Evolutionary conservation across 345 rosid genomes (phyloP).

Genomic region (Gossypium ekmanianum): DNA sequence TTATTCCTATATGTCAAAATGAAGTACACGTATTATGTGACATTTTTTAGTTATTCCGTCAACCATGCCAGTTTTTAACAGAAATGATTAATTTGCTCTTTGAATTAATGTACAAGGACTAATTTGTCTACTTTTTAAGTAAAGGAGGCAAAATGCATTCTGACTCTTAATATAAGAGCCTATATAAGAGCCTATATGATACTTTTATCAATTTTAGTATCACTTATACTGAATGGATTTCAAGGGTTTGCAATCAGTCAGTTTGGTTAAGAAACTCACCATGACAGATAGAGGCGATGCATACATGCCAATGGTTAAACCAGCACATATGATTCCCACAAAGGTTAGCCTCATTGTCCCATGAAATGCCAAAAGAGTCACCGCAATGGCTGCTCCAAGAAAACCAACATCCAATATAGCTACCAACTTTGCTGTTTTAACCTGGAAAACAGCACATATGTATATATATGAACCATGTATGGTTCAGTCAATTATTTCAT

Average conservation of each 20-base stretch:
- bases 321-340: slow-evolving; percentile 50
- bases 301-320: slow-evolving; percentile 50
- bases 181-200: too few species aligned
- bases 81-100: too few species aligned
- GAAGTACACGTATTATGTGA: rapidly evolving
- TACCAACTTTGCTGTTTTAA: slow-evolving; percentile 37
- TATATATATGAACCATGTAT: not conserved
- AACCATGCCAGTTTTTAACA: too few species aligned
- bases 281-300: slow-evolving; percentile 51
- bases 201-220: too few species aligned
- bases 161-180: too few species aligned
- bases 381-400: slow-evolving; percentile 38
- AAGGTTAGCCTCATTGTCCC: slow-evolving; percentile 32
- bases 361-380: slow-evolving; percentile 43
- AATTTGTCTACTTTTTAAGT: too few species aligned
- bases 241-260: too few species aligned
- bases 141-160: too few species aligned
- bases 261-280: slow-evolving; percentile 26
- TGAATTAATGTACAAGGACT: too few species aligned
- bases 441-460: slow-evolving; percentile 23
- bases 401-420: slow-evolving; percentile 46
- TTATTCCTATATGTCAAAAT: too few species aligned
- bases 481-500: not conserved
- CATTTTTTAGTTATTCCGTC: too few species aligned
- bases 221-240: too few species aligned